A percentile compares a stretch with the other conserved stretches of the same genome.
phyloP scores from a whole-genome alignment of 1,139 yeast species.

The Blastobotrys ciferrii region DNA sequence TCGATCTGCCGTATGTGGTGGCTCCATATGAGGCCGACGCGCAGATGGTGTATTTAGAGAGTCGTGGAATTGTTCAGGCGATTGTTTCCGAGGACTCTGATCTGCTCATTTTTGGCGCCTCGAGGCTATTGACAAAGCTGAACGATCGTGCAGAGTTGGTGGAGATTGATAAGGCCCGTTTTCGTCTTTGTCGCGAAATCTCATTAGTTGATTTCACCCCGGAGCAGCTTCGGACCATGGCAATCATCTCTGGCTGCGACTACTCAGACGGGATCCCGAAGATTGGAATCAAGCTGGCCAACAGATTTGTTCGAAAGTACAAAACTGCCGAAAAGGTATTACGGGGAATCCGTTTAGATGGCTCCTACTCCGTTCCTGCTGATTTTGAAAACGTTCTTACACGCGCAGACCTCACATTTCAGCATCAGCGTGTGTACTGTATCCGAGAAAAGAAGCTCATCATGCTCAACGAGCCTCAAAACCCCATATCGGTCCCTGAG shows the following conservation, averaged over 20 bases:
- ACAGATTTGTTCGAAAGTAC: conserved; percentile 54
- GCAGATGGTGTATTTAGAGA: conserved; percentile 89
- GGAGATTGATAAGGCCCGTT: conserved; percentile 51
- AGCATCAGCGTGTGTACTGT: conserved; percentile 80
- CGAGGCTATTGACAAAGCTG: conserved; percentile 71
- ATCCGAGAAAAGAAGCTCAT: conserved; percentile 51
- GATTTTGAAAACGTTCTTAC: conserved; percentile 59
- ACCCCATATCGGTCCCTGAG: conserved; percentile 35
- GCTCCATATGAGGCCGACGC: conserved; percentile 99
- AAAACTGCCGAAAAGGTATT: conserved; percentile 55
- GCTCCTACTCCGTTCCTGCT: conserved; percentile 54
- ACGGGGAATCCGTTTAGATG: conserved; percentile 58
- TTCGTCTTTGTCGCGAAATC: conserved; percentile 40
- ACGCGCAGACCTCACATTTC: conserved; percentile 77
- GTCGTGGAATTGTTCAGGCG: conserved; percentile 71
- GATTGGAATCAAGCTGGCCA: conserved; percentile 78
- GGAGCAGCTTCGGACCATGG: conserved; percentile 69
- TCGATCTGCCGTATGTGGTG: conserved; percentile 68
- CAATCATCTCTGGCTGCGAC: conserved; percentile 92
- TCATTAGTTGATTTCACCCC: conserved; percentile 47
- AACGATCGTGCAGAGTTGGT: conserved; percentile 70
- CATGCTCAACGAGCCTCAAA: conserved; percentile 57
- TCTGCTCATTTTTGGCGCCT: conserved; percentile 83
- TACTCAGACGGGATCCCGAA: conserved; percentile 84
- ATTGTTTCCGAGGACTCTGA: conserved; percentile 95